A percentile compares a stretch with the other conserved stretches of the same genome.
Conservation (phyloP, 2,329 filamentous ascomycete genomes). For the Aplosporella prunicola region DNA sequence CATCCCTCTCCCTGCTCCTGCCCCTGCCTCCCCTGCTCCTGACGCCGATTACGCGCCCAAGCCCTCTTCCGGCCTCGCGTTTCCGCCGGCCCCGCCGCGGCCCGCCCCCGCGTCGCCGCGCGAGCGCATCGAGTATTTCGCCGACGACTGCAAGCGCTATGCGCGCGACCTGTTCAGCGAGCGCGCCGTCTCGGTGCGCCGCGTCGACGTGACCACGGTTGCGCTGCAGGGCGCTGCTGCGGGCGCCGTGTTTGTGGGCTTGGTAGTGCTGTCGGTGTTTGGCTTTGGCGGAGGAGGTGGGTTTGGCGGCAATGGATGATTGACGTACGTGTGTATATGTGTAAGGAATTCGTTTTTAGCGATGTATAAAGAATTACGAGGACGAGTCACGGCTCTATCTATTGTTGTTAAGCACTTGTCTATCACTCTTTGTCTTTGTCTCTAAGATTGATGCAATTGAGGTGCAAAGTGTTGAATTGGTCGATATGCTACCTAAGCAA, state of each 20-base stretch:
- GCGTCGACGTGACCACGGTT: conserved; percentile 37
- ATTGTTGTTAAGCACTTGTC: too few species aligned
- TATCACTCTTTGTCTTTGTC: too few species aligned
- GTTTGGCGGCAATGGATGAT: too few species aligned
- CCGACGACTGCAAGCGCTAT: conserved; percentile 11
- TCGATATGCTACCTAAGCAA: too few species aligned
- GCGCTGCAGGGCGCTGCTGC: conserved; percentile 36
- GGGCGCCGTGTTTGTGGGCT: conserved; percentile 26
- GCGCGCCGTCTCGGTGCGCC: conserved; percentile 33
- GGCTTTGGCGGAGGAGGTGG: neutral
- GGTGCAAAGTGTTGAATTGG: too few species aligned
- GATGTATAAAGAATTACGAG: too few species aligned
- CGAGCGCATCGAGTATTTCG: neutral
- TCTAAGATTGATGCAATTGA: too few species aligned
- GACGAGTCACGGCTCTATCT: too few species aligned
- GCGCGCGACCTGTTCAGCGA: conserved; percentile 34
- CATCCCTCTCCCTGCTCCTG: conserved; percentile 4
- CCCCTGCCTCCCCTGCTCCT: conserved; percentile 8
- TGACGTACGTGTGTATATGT: too few species aligned
- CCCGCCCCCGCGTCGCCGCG: neutral
- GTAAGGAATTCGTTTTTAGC: too few species aligned
- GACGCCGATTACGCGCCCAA: conserved; percentile 8
- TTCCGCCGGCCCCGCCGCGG: neutral
- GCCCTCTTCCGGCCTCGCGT: neutral
- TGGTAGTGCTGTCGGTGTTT: conserved; percentile 1